Base-by-base conservation (phyloP, 2,329 filamentous ascomycete species). In the Colletotrichum sp. region DNA sequence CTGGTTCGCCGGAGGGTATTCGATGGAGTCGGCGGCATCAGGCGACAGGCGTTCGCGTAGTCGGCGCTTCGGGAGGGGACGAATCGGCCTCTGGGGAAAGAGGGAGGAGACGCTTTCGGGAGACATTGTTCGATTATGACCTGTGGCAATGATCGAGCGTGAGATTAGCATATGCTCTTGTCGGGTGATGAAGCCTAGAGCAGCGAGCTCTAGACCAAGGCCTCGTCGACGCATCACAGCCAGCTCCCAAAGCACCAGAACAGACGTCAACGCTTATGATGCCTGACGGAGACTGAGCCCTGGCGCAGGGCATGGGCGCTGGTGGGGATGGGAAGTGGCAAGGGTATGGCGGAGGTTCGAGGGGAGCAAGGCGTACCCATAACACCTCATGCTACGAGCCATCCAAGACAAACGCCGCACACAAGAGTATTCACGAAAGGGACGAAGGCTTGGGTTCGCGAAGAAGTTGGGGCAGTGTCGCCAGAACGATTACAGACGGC, bases 1-100 rank as follows among this genome's bases (percentile, higher is more conserved):
- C 48, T 93, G 90, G n/a, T 93, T 94, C 16, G 93, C 91, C 6
- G 94, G 92, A 10, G 96, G 96, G 80, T 95, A 98, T 79, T 93
- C 90, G 80, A 98, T 97, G 34, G 93, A 92, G 69, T 94, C 93
- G 72, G 94, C 95, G 80, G 94, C 93, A 83, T 98, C 95, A 76
- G 95, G 93, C 36, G 96, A 96, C 68, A 99, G 89, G 72, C 95
- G 93, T 83, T 97, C 96, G 80, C 96, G 95, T 70, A 99, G 90
- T 78, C 95, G 94, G 81, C 96, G 94, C 86, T 95, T 97, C 58
- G 97, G 97, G 76, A 99, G 88, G 72, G 97, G 97, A 82, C 96
- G 94, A 83, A 99, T 99, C 76, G 96, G 94, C 84, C 97, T 93
- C 83, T 98, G 95, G 79, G 95, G 95, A 83, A 95, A 98, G 81